Evolutionary conservation across 371 early-diverging fungal genomes (phyloP), one percentile per base, ranked within the genome.

Genomic region (Encephalitozoon romaleae): DNA sequence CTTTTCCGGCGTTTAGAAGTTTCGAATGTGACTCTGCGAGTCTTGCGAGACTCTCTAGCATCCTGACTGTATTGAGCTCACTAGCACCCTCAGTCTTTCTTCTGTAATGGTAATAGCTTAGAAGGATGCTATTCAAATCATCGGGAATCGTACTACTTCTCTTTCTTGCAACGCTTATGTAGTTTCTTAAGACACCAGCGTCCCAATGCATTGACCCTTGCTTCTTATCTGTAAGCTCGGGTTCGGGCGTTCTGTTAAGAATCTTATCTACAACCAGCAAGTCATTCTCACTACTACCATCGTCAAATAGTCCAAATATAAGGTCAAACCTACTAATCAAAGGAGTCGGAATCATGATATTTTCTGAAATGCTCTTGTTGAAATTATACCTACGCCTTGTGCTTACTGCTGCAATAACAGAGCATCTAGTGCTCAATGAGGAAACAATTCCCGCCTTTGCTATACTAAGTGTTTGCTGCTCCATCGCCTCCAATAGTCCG

Each of bases 371-470:
- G 4, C 52, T 45, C 59, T 82, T 83, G 52, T 52, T 67, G 21
- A 64, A 42, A 41, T 80, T 72, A 47, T 75, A 82, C 11, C 52
- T 28, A 34, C 72, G 34, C 52, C 54, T 76, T 21, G 75, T 77
- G 23, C 69, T 63, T 5, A 67, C 65, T 23, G 83, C 82, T 55
- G 77, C 84, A 23, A 85, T 65, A 8, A 85, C 67, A 54, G 85
- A 79, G 72, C 85, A 85, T 41, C 84, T 59, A 41, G 84, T 72
- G 47, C 82, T 81, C 25, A 85, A 52, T 5, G 78, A 73, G 18
- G 81, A 43, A 21, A 85, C 73, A 0, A 85, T 81, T 2, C 85
- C 85, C 15, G 85, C 85, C 55, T 85, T 85, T 34, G 85, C 85
- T 51, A 85, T 70, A 64, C 80, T 80, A 11, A 85, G 59, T 41